A percentile compares a stretch with the other conserved stretches of the same genome.
These are phyloP conservation scores for Phialophora tarda DNA, from an alignment of 2,329 filamentous ascomycete genomes.

Conservation along the genomic window DNA sequence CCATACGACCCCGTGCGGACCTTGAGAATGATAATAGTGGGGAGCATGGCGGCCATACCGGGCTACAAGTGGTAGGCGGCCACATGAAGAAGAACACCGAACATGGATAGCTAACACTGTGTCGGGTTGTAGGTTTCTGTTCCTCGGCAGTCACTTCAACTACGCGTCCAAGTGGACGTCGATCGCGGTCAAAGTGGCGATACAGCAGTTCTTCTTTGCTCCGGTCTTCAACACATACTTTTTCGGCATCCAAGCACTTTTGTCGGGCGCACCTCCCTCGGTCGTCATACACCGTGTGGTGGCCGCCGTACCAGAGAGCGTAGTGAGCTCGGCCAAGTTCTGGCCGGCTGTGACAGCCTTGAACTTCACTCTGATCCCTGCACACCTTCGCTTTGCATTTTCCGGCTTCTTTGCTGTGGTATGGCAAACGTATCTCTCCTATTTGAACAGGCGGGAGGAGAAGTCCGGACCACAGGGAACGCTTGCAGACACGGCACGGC, in stretches of 20 bases:
- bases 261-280: slow-evolving; percentile 68
- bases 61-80: slow-evolving; percentile 74
- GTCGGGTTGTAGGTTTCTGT: slow-evolving; percentile 68
- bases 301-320: slow-evolving; percentile 75
- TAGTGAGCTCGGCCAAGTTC: slow-evolving; percentile 79
- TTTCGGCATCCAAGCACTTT: slow-evolving; percentile 76
- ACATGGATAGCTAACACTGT: neutral
- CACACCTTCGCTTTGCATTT: slow-evolving; percentile 81
- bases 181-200: slow-evolving; percentile 73
- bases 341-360: slow-evolving; percentile 89
- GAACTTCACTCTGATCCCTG: slow-evolving; percentile 78
- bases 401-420: slow-evolving; percentile 79
- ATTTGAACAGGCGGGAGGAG: slow-evolving; percentile 39
- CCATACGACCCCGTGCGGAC: slow-evolving; percentile 74
- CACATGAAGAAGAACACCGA: neutral
- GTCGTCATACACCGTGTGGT: slow-evolving; percentile 73
- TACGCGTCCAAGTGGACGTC: slow-evolving; percentile 74
- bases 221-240: slow-evolving; percentile 84
- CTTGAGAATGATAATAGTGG: slow-evolving; percentile 73
- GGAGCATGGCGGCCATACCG: slow-evolving; percentile 74
- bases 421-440: slow-evolving; percentile 91
- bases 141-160: slow-evolving; percentile 81
- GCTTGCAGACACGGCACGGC: slow-evolving; percentile 26
- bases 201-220: slow-evolving; percentile 82
- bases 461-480: slow-evolving; percentile 29